Evolutionary conservation across 2,329 filamentous ascomycete genomes (phyloP).

Genomic region (Pseudocercospora pini-densiflorae): DNA sequence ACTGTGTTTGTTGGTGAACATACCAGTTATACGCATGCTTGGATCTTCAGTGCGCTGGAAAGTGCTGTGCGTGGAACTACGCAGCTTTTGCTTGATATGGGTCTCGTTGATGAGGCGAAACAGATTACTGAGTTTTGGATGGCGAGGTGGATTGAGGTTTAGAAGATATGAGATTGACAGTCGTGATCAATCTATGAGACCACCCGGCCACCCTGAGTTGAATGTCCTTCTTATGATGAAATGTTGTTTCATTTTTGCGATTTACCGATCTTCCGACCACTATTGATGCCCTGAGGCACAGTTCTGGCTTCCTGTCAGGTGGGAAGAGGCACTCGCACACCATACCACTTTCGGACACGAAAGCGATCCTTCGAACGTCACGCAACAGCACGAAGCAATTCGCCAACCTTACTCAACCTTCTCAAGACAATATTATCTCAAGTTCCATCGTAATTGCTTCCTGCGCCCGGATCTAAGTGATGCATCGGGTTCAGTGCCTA

Average conservation of each 20-base stretch:
- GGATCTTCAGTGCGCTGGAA: constrained; percentile 70
- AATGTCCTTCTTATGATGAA: no score
- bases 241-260: no score
- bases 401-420: neutral
- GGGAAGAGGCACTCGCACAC: neutral
- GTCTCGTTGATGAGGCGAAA: constrained; percentile 73
- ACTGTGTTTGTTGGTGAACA: constrained; percentile 70
- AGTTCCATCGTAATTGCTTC: neutral
- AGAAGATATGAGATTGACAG: constrained; percentile 2
- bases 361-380: neutral
- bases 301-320: neutral
- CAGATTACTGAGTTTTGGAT: constrained; percentile 67
- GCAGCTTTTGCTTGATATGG: constrained; percentile 67
- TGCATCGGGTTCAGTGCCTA: no score
- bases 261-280: no score
- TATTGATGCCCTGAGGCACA: neutral
- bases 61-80: constrained; percentile 68
- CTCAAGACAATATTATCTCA: neutral
- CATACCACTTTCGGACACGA: neutral
- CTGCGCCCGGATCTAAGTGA: no score
- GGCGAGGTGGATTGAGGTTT: constrained; percentile 66
- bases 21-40: constrained; percentile 72
- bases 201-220: no score
- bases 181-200: neutral
- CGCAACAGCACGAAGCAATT: no score